Percentiles rank a stretch among this genome's conserved stretches.
phyloP scores from a whole-genome alignment of 306 rosid species.

The Alnus glutinosa region DNA sequence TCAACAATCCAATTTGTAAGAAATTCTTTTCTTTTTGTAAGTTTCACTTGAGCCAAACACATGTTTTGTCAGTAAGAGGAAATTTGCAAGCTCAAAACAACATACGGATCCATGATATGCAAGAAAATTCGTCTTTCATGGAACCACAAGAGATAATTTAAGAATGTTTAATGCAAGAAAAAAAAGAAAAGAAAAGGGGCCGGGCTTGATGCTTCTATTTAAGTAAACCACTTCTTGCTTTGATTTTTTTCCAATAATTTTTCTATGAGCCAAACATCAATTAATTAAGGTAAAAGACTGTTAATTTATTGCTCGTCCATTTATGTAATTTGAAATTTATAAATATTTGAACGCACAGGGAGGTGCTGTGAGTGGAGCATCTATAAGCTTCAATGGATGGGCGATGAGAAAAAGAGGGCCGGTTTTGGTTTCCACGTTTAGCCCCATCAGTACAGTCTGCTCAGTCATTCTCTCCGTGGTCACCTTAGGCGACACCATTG shows the following conservation, averaged over 20 bases:
- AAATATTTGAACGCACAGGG: conserved; percentile 37
- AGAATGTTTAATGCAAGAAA: too few species aligned
- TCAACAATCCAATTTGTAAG: too few species aligned
- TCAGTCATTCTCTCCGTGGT: conserved; percentile 61
- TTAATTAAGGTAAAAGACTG: too few species aligned
- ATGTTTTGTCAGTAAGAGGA: not conserved
- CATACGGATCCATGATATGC: not conserved
- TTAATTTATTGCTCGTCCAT: not conserved
- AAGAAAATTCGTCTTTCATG: not conserved
- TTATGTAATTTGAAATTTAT: not conserved
- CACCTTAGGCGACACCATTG: conserved; percentile 52
- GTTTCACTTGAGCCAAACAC: conserved; percentile 12
- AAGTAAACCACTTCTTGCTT: too few species aligned
- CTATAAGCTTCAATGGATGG: conserved; percentile 78
- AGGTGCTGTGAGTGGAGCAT: conserved; percentile 68
- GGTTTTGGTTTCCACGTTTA: conserved; percentile 79
- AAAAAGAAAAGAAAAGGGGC: too few species aligned
- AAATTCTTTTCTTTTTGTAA: too few species aligned
- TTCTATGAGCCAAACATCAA: too few species aligned
- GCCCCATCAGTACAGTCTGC: conserved; percentile 71
- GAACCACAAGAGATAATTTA: too few species aligned
- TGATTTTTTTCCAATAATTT: too few species aligned
- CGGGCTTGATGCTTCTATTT: too few species aligned
- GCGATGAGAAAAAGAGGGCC: conserved; percentile 92
- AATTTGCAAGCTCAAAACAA: not conserved